Base-by-base conservation (phyloP, 495 filamentous ascomycete species). In the Aspergillus ostianus region DNA sequence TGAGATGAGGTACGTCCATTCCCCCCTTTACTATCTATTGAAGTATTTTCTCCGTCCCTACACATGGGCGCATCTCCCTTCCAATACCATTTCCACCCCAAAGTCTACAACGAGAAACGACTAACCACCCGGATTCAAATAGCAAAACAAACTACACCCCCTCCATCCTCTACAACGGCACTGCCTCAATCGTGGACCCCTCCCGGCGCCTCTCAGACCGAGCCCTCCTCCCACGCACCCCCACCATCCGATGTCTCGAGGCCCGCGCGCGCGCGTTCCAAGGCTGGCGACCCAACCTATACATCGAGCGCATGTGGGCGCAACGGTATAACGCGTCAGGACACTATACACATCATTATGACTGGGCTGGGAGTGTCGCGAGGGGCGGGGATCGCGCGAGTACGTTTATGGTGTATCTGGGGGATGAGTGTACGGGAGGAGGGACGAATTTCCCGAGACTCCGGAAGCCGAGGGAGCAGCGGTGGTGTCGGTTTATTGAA, bases 261-360 rank as follows among this genome's bases (percentile, higher is more conserved):
- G 73, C 80, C 27, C 87, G 89, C 44, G 89, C 89, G 9, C 78
- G 84, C 10, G 53, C 77, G n/a, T 87, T 92, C 71, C 88, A 90
- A 61, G 89, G 89, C 69, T 88, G 84, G 84, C 76, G 76, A 2
- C 74, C 77, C 13, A 65, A 84, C 52, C 75, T 85, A 0, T 82
- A 81, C 61, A 84, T 87, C 70, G 85, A 88, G 69, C 77, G 78
- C 54, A 79, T 87, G 69, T 84, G 82, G 79, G 78, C 78, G 0
- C 85, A 88, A 63, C 78, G 80, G 49, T 87, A 88, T 68, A 82
- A 80, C 41, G 63, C 68, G 10, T 80, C 76, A 12, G 84, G 83
- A 27, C 82, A 87, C 64, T 86, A 87, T 68, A 65, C 61, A 6
- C 77, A 86, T 63, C 83, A 87, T 63, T 86, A 78, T 65, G 84